Percentiles rank a stretch among this genome's conserved stretches.
These are phyloP conservation scores for Cutaneotrichosporon sp. DNA, from an alignment of 1,284 basidiomycete genomes.

Conservation along the genomic window DNA sequence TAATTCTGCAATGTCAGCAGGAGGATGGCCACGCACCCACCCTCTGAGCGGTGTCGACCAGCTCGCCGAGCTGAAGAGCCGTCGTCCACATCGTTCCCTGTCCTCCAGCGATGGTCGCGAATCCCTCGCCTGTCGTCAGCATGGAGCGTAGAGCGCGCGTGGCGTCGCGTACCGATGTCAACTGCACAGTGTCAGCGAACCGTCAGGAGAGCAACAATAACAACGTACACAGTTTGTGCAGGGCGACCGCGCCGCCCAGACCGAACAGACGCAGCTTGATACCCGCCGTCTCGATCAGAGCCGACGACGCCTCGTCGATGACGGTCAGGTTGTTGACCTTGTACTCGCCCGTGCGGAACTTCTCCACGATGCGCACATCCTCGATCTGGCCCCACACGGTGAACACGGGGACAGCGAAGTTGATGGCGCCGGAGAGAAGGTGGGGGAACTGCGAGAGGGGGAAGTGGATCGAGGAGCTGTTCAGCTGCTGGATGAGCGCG, in stretches of 20 bases:
- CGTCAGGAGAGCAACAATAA: not conserved
- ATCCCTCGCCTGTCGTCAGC: constrained; percentile 66
- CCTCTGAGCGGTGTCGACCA: constrained; percentile 94
- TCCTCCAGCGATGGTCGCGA: constrained; percentile 93
- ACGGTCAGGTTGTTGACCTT: constrained; percentile 83
- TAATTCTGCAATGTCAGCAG: constrained; percentile 57
- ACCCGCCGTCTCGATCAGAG: constrained; percentile 86
- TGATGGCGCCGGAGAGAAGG: constrained; percentile 82
- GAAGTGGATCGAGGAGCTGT: constrained; percentile 56
- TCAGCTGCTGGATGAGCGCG: constrained; percentile 59
- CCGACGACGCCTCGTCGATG: constrained; percentile 91
- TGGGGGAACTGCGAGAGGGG: constrained; percentile 89
- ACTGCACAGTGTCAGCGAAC: constrained; percentile 41
- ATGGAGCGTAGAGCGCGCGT: not conserved
- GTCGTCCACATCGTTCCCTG: constrained; percentile 99
- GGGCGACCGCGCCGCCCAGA: constrained; percentile 91
- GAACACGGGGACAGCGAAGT: constrained; percentile 87
- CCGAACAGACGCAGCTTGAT: constrained; percentile 91
- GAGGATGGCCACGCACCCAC: constrained; percentile 54
- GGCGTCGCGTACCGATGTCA: constrained; percentile 39
- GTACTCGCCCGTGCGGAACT: constrained; percentile 81
- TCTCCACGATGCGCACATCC: constrained; percentile 89
- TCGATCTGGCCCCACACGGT: constrained; percentile 98
- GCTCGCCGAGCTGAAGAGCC: constrained; percentile 93
- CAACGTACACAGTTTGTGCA: constrained; percentile 94